Conservation (phyloP, 179 eudicot species). For the Heliamphora pulchella region DNA sequence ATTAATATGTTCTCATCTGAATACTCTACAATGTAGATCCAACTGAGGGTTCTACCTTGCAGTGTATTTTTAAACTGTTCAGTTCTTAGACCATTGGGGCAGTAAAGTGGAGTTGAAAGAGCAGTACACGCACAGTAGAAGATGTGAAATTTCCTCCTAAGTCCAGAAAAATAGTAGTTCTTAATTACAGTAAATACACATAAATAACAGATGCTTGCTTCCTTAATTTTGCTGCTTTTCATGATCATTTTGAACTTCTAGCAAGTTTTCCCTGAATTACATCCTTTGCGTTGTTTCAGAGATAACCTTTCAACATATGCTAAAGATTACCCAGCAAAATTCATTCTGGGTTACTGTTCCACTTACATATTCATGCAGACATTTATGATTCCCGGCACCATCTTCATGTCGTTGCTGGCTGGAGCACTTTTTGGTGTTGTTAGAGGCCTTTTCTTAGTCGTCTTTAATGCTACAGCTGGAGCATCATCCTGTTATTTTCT, state of each 20-base stretch:
- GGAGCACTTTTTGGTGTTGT: conserved; percentile 95
- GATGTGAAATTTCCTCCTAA: not conserved
- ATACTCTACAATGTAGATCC: not conserved
- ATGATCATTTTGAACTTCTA: not conserved
- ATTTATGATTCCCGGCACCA: conserved; percentile 97
- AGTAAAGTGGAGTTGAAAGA: not conserved
- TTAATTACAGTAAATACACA: not conserved
- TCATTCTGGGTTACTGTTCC: conserved; percentile 86
- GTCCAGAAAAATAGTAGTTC: not conserved
- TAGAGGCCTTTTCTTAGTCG: conserved; percentile 81
- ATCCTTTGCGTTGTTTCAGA: conserved; percentile 40
- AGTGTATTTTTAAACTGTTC: not conserved
- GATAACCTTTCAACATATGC: conserved; percentile 78
- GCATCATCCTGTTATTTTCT: conserved; percentile 91
- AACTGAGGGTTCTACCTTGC: not conserved
- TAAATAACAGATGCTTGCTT: not conserved
- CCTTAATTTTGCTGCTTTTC: not conserved
- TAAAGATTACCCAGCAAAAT: conserved; percentile 68
- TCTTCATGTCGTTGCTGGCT: conserved; percentile 94
- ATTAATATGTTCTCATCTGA: not conserved
- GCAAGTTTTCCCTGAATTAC: conserved; percentile 14
- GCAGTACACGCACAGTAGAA: not conserved
- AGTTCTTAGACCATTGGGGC: not conserved
- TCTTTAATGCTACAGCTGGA: conserved; percentile 91
- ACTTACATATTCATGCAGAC: conserved; percentile 99